Evolutionary conservation across 345 rosid species (phyloP).

Genomic region (Orychophragmus violaceus): DNA sequence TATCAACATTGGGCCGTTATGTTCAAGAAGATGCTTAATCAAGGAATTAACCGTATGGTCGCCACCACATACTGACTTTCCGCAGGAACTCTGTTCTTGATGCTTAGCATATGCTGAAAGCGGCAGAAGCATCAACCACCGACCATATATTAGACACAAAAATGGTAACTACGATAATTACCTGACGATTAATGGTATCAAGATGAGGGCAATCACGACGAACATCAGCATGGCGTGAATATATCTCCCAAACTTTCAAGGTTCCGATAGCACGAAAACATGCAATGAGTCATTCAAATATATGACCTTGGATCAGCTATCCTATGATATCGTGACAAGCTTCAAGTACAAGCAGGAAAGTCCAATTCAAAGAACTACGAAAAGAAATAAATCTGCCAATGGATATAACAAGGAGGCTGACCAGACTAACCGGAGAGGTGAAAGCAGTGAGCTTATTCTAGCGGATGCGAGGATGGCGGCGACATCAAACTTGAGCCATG

Average conservation of each 20-base stretch:
- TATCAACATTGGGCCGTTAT: too few species aligned
- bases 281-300: background rate
- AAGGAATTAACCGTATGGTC: too few species aligned
- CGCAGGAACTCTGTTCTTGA: too few species aligned
- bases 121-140: too few species aligned
- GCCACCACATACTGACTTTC: too few species aligned
- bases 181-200: conserved; percentile 97
- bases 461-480: too few species aligned
- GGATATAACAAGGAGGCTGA: background rate
- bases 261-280: background rate
- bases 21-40: too few species aligned
- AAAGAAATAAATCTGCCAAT: background rate
- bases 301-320: background rate
- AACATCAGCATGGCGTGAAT: conserved; percentile 51
- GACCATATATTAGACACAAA: too few species aligned
- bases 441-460: too few species aligned
- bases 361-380: background rate
- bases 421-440: conserved; percentile 47
- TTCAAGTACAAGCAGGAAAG: background rate
- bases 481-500: too few species aligned
- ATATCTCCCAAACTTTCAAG: too few species aligned
- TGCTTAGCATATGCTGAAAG: too few species aligned
- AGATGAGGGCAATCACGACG: conserved; percentile 95
- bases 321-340: background rate
- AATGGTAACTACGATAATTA: conserved; percentile 15